Percentiles rank a stretch among this genome's conserved stretches.
phyloP scores from a whole-genome alignment of 306 rosid genomes.

The Quercus bicolor region DNA sequence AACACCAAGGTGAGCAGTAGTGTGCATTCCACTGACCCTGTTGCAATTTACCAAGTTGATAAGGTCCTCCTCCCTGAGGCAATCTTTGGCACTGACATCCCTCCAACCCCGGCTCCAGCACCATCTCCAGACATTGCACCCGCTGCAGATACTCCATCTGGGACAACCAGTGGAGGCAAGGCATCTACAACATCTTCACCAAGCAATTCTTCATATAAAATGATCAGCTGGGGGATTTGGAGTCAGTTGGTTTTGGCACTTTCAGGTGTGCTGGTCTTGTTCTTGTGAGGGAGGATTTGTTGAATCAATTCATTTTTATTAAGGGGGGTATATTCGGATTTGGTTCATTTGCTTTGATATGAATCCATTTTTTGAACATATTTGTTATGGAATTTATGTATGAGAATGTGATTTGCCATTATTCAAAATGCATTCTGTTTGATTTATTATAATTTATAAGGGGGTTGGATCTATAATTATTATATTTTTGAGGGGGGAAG shows the following conservation, averaged over 20 bases:
- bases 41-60: slow-evolving; percentile 77
- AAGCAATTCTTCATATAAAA: slow-evolving; percentile 46
- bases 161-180: slow-evolving; percentile 20
- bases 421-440: neutral
- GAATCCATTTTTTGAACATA: slow-evolving; percentile 66
- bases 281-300: slow-evolving; percentile 41
- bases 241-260: slow-evolving; percentile 52
- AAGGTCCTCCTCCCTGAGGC: slow-evolving; percentile 82
- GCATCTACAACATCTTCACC: slow-evolving; percentile 54
- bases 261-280: slow-evolving; percentile 43
- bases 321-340: slow-evolving; percentile 44
- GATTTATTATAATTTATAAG: neutral
- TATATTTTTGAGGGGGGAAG: too few relatives aligned
- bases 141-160: slow-evolving; percentile 66
- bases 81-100: slow-evolving; percentile 78
- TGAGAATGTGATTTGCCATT: slow-evolving; percentile 34
- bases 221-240: slow-evolving; percentile 47
- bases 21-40: slow-evolving; percentile 79
- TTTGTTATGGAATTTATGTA: slow-evolving; percentile 46
- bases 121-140: slow-evolving; percentile 72
- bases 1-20: slow-evolving; percentile 76
- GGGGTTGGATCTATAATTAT: too few relatives aligned
- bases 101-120: slow-evolving; percentile 81
- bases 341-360: slow-evolving; percentile 46
- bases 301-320: slow-evolving; percentile 38